A percentile compares a stretch with the other conserved stretches of the same genome.
phyloP scores from a whole-genome alignment of 1,284 basidiomycete species.

The Vanrija pseudolonga region DNA sequence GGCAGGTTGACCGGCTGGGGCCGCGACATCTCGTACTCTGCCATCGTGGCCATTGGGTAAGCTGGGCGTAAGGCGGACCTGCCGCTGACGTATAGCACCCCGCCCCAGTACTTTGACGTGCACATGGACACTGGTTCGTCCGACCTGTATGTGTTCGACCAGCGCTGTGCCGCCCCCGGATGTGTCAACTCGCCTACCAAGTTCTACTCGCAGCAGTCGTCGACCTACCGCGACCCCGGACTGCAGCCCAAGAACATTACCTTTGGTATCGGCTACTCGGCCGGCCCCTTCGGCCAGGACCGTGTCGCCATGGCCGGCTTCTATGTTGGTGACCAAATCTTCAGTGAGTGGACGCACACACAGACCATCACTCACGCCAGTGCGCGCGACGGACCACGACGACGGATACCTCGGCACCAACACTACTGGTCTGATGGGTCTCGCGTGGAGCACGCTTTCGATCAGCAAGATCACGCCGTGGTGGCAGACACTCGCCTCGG shows the following conservation, averaged over 20 bases:
- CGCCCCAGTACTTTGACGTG: constrained; percentile 51
- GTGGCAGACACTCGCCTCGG: constrained; percentile 62
- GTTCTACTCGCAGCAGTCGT: constrained; percentile 32
- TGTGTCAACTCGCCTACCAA: constrained; percentile 27
- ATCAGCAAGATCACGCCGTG: constrained; percentile 50
- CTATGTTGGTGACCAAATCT: constrained; percentile 63
- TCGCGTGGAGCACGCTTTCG: constrained; percentile 51
- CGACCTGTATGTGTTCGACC: constrained; percentile 47
- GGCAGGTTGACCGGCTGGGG: constrained; percentile 8
- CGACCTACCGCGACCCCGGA: constrained; percentile 22
- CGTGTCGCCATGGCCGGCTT: constrained; percentile 76
- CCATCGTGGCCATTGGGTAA: constrained; percentile 28
- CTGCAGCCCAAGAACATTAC: constrained; percentile 29
- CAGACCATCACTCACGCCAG: no score
- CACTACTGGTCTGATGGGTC: constrained; percentile 52
- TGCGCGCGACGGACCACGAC: background rate
- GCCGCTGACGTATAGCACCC: constrained; percentile 33
- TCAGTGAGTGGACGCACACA: no score
- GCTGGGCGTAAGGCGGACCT: no score
- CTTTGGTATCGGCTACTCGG: constrained; percentile 75
- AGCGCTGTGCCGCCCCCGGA: constrained; percentile 19
- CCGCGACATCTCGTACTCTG: constrained; percentile 32
- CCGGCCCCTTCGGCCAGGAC: constrained; percentile 67
- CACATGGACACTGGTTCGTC: constrained; percentile 55
- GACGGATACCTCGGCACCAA: constrained; percentile 10